Evolutionary conservation across 495 filamentous ascomycete species (phyloP).

Genomic region (Penicillium lagena): DNA sequence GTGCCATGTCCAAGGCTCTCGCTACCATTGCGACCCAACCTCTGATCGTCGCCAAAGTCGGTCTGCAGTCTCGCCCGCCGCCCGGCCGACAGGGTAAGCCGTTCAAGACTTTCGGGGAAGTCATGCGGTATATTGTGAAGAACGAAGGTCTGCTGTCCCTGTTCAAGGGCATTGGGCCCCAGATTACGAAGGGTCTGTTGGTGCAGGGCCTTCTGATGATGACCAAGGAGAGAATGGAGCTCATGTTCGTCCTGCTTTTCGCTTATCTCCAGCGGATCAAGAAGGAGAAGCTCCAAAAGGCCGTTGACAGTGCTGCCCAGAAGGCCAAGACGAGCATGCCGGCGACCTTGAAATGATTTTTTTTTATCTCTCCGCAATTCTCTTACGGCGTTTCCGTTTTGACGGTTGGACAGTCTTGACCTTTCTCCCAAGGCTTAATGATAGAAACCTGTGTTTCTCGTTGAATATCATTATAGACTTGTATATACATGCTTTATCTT

Average conservation of each 20-base stretch:
- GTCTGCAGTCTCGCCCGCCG: constrained; percentile 87
- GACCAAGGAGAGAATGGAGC: constrained; percentile 96
- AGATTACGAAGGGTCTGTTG: constrained; percentile 85
- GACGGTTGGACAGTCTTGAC: constrained; percentile 12
- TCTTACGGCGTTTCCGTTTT: constrained; percentile 15
- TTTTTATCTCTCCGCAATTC: constrained; percentile 9
- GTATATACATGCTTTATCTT: neutral
- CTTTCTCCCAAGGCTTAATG: constrained; percentile 1
- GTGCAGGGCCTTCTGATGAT: constrained; percentile 98
- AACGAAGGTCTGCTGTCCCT: constrained; percentile 77
- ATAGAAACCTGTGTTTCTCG: constrained; percentile 1
- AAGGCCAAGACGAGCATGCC: constrained; percentile 38
- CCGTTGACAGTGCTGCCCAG: constrained; percentile 40
- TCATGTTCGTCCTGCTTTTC: constrained; percentile 83
- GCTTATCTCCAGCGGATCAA: constrained; percentile 67
- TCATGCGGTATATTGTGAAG: constrained; percentile 87
- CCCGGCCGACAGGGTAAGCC: constrained; percentile 79
- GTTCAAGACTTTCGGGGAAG: constrained; percentile 91
- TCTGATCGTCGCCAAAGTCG: constrained; percentile 96
- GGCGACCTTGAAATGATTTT: constrained; percentile 37
- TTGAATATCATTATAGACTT: constrained; percentile 2
- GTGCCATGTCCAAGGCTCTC: constrained; percentile 86
- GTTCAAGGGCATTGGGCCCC: constrained; percentile 95
- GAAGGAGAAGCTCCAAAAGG: constrained; percentile 63
- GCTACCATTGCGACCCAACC: constrained; percentile 93